Evolutionary conservation across 1,284 basidiomycete species (phyloP).

Genomic region (Austropuccinia psidii): DNA sequence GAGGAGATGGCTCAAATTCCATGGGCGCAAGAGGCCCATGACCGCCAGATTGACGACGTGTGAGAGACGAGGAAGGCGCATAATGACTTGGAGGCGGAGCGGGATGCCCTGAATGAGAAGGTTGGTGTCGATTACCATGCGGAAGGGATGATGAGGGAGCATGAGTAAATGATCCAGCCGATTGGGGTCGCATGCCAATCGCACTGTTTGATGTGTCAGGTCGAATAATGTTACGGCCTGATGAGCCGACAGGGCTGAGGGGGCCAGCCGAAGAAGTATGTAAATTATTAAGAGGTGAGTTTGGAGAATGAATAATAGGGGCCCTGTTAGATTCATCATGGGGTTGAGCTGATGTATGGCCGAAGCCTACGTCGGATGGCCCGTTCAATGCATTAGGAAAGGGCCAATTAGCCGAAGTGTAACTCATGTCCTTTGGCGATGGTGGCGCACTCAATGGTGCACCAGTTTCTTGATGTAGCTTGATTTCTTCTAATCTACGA

Average conservation of each 20-base stretch:
- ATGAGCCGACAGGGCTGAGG: not conserved
- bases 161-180: constrained; percentile 26
- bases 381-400: constrained; percentile 20
- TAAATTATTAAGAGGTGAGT: not conserved
- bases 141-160: not conserved
- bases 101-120: not conserved
- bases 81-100: not conserved
- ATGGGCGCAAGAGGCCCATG: constrained; percentile 71
- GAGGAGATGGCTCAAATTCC: constrained; percentile 62
- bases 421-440: constrained; percentile 42
- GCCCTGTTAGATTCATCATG: constrained; percentile 21
- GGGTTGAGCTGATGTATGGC: not conserved
- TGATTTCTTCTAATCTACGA: constrained; percentile 55
- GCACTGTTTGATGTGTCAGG: constrained; percentile 27
- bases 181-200: constrained; percentile 13
- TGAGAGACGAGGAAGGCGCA: constrained; percentile 1
- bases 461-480: constrained; percentile 40
- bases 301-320: not conserved
- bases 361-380: constrained; percentile 12
- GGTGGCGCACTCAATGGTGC: constrained; percentile 40
- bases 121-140: constrained; percentile 9
- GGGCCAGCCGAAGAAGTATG: too few relatives aligned
- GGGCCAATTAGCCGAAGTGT: constrained; percentile 34
- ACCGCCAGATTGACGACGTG: constrained; percentile 37
- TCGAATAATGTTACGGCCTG: not conserved